Evolutionary conservation across 192 early-diverging fungal genomes (phyloP), one percentile per base, ranked within the genome.

Genomic region (Coemansia sp.): DNA sequence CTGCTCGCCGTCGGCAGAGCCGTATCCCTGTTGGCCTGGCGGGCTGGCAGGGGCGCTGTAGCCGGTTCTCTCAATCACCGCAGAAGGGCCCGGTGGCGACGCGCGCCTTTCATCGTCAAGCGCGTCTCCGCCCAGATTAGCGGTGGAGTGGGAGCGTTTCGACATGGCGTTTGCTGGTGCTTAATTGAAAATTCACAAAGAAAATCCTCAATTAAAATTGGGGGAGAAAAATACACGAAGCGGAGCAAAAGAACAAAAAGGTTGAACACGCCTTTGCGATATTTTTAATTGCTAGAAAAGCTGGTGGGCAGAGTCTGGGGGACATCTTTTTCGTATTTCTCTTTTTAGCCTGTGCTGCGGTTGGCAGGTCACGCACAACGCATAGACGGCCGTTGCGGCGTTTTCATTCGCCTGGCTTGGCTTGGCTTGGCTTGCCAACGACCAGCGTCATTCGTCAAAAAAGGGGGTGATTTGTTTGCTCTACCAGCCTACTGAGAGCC

Each of bases 401-500:
- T n/a, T n/a, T n/a, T n/a, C n/a, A n/a, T n/a, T n/a, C n/a, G n/a
- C n/a, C n/a, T n/a, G n/a, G n/a, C n/a, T n/a, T n/a, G n/a, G n/a
- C n/a, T n/a, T n/a, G n/a, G n/a, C n/a, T n/a, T n/a, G n/a, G n/a
- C n/a, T n/a, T n/a, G n/a, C n/a, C n/a, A n/a, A n/a, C n/a, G n/a
- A n/a, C n/a, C n/a, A n/a, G 46, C 11, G n/a, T 25, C 53, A 9
- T 32, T 32, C 4, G 59, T 39, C 35, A 6, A 19, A 13, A 30
- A 22, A 13, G 16, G 22, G 0, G 29, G 1, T 55, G n/a, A n/a
- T n/a, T n/a, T 78, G 71, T 79, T 6, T 62, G 76, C 76, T 61
- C 71, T 67, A 64, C 76, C 76, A 67, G 71, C 76, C 76, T 71
- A 47, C 76, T 18, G 28, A 46, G 61, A 50, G 48, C 62, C 39